phyloP scores from a whole-genome alignment of 495 filamentous ascomycete species.

The Penicillium malachiteum region DNA sequence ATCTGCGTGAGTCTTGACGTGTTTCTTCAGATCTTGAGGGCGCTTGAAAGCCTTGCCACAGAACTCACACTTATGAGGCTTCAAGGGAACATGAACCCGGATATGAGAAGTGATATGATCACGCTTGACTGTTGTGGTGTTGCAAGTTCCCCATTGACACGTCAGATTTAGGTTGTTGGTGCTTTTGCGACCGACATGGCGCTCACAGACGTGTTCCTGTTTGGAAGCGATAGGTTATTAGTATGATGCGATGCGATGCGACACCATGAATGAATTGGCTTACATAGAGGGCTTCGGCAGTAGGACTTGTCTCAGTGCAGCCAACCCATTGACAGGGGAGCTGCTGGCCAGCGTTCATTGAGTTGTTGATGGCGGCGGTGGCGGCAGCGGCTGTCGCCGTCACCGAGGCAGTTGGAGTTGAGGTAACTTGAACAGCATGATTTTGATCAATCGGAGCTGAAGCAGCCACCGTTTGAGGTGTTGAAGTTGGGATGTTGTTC shows the following conservation, averaged over 20 bases:
- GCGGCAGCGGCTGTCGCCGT: constrained; percentile 42
- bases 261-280: constrained; percentile 33
- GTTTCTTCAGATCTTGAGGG: constrained; percentile 98
- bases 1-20: constrained; percentile 99
- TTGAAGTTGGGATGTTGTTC: constrained; percentile 19
- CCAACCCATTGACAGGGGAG: constrained; percentile 83
- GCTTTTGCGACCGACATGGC: constrained; percentile 96
- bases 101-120: constrained; percentile 99
- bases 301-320: constrained; percentile 77
- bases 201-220: constrained; percentile 97
- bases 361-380: constrained; percentile 44
- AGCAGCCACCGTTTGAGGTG: constrained; percentile 27
- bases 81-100: constrained; percentile 94
- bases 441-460: constrained; percentile 23
- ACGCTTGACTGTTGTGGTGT: constrained; percentile 95
- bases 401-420: constrained; percentile 30
- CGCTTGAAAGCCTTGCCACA: constrained; percentile 99
- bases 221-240: neutral
- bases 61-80: constrained; percentile 98
- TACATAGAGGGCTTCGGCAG: constrained; percentile 88
- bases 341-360: constrained; percentile 52
- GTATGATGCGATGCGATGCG: neutral
- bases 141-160: constrained; percentile 95
- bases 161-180: constrained; percentile 98
- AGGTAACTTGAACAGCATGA: constrained; percentile 23